A percentile compares a stretch with the other conserved stretches of the same genome.
Conservation (phyloP, 768 basidiomycete genomes). For the Brasilioporus rufonigricans region DNA sequence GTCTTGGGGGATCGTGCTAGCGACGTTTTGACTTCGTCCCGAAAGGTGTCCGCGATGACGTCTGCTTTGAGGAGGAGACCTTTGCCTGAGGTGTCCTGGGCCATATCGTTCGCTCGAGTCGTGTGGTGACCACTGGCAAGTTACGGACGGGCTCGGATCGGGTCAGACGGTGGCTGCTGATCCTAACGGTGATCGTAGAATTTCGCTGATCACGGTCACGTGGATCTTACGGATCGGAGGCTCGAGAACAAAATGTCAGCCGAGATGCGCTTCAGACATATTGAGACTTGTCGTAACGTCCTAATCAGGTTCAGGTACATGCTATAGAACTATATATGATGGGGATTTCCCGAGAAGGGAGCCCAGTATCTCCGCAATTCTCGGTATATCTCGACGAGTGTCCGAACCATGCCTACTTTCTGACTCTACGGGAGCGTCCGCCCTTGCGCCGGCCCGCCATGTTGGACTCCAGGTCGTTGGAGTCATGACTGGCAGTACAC, state of each 20-base stretch:
- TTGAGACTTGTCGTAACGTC: too few species aligned
- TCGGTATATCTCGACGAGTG: too few species aligned
- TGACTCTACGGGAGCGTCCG: too few species aligned
- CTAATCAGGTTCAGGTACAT: too few species aligned
- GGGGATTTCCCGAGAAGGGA: too few species aligned
- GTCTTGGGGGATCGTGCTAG: slow-evolving; percentile 37
- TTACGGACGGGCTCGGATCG: slow-evolving; percentile 1
- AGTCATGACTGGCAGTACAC: too few species aligned
- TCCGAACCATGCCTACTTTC: too few species aligned
- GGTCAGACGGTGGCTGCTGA: not conserved
- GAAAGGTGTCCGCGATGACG: slow-evolving; percentile 66
- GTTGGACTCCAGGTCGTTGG: too few species aligned
- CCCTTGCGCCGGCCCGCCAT: too few species aligned
- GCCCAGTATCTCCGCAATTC: too few species aligned
- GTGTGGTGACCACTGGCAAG: too few species aligned
- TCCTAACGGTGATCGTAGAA: not conserved
- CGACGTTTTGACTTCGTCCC: slow-evolving; percentile 59
- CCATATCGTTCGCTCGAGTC: not conserved
- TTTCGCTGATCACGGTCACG: slow-evolving; percentile 8
- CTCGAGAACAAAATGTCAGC: not conserved
- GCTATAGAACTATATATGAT: too few species aligned
- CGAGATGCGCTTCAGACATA: not conserved
- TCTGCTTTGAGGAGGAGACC: slow-evolving; percentile 81
- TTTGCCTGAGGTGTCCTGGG: slow-evolving; percentile 44
- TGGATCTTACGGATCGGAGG: slow-evolving; percentile 2